Percentiles rank a stretch among this genome's conserved stretches.
Conservation (phyloP, 1,284 basidiomycete species). For the Ustilago nuda region DNA sequence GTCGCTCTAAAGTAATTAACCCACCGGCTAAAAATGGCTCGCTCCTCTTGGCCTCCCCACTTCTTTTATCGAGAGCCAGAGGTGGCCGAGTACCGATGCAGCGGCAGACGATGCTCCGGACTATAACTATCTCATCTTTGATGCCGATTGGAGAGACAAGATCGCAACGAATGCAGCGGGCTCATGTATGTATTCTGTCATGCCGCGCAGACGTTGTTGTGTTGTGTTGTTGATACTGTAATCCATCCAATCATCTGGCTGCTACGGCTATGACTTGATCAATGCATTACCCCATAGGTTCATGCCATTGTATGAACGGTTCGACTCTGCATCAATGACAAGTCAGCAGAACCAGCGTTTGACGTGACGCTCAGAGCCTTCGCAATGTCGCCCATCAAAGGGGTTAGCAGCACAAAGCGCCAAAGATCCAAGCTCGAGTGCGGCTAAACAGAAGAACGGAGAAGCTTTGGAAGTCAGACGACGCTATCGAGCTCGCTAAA, state of each 20-base stretch:
- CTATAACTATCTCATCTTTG: not conserved
- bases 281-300: not conserved
- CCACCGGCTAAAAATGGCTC: constrained; percentile 5
- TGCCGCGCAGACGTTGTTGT: not conserved
- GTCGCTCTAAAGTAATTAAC: constrained; percentile 13
- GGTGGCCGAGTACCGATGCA: constrained; percentile 16
- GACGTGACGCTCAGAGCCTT: not conserved
- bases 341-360: not conserved
- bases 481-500: constrained; percentile 4
- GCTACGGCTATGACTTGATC: not conserved
- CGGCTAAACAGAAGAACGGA: not conserved
- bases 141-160: not conserved
- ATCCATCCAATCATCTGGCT: constrained; percentile 13
- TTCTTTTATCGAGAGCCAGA: not conserved
- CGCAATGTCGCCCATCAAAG: not conserved
- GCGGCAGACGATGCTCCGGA: constrained; percentile 26
- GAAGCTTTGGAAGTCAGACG: not conserved
- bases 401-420: not conserved
- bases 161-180: not conserved
- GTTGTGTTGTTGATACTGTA: not conserved
- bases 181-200: not conserved
- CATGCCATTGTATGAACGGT: not conserved
- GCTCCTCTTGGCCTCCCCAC: not conserved
- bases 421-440: not conserved
- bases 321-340: not conserved